phyloP scores from a whole-genome alignment of 2,329 filamentous ascomycete species.

The Alternaria sp. region DNA sequence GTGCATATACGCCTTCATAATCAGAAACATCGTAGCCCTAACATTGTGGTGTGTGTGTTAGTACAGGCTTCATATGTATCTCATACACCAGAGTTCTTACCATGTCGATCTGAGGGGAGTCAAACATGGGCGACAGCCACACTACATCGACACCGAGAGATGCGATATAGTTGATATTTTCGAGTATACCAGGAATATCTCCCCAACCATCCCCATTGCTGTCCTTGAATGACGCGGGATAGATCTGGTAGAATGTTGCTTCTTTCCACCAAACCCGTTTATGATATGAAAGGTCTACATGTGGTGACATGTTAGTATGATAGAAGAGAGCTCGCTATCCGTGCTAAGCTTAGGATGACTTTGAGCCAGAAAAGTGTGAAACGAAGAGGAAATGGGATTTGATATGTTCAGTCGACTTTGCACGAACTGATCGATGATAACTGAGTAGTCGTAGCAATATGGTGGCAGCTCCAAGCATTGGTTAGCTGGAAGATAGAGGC shows the following conservation, averaged over 20 bases:
- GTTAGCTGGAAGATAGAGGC: background rate
- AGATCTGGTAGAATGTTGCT: constrained; percentile 43
- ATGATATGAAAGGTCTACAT: constrained; percentile 31
- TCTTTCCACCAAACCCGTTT: constrained; percentile 56
- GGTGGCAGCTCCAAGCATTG: background rate
- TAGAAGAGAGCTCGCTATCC: background rate
- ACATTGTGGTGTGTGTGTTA: background rate
- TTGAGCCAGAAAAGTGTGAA: no score
- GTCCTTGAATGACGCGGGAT: constrained; percentile 52
- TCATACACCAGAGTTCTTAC: background rate
- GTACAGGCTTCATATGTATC: background rate
- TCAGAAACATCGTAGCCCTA: constrained; percentile 72
- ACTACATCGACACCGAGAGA: constrained; percentile 69
- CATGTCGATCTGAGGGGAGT: constrained; percentile 72
- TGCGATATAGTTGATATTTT: constrained; percentile 62
- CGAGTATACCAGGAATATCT: constrained; percentile 54
- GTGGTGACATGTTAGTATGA: constrained; percentile 39
- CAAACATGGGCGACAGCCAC: constrained; percentile 73
- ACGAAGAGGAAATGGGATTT: no score
- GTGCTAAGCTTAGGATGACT: background rate
- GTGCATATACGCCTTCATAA: constrained; percentile 70
- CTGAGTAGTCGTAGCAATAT: background rate
- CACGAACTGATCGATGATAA: background rate
- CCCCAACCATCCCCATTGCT: constrained; percentile 66
- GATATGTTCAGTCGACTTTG: background rate